Evolutionary conservation across 305 asterid species (phyloP), one percentile per base, ranked within the genome.

Genomic region (Fraxinus velutina): DNA sequence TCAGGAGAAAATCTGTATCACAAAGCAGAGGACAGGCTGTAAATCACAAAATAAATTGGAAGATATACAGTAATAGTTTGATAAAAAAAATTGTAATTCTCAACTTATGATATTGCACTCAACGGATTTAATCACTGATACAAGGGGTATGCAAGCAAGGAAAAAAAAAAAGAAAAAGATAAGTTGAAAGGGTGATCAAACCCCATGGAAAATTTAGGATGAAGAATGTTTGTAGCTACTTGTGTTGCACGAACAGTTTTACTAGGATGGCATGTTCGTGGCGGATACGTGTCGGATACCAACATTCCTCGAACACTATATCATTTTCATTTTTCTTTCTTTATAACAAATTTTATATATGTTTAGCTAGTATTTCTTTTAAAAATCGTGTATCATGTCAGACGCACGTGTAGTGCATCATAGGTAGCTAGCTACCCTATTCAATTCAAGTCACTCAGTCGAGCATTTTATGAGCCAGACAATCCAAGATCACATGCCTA

Each of bases 1-100:
- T 96, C 98, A 3, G 98, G 94, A 60, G 98, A 92, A 85, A 91
- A 93, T 92, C 99, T 96, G 87, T 87, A 92, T 74, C 86, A 86
- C 75, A 89, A 57, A 79, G 78, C 47, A 79, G 80, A 85, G 75
- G 81, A 87, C 29, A 88, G 80, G 80, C 79, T 64, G 80, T 70
- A 47, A 75, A 83, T 80, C 77, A 60, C 78, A 77, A 82, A 81
- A 71, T 78, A 81, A 66, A 86, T 79, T 81, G 79, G 79, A 88
- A 79, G 62, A 85, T 55, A 75, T 80, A 5, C 32, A 73, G 57
- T 72, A 47, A 70, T 81, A 78, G 78, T 76, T 76, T 57, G 74
- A 72, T 75, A 77, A 74, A 71, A 75, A 15, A 42, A 12, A 0
- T 66, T 77, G 30, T 77, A 21, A 82, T 79, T 82, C 64, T 64